Conservation (phyloP, 768 basidiomycete species). For the Xerocomus spinulosus region DNA sequence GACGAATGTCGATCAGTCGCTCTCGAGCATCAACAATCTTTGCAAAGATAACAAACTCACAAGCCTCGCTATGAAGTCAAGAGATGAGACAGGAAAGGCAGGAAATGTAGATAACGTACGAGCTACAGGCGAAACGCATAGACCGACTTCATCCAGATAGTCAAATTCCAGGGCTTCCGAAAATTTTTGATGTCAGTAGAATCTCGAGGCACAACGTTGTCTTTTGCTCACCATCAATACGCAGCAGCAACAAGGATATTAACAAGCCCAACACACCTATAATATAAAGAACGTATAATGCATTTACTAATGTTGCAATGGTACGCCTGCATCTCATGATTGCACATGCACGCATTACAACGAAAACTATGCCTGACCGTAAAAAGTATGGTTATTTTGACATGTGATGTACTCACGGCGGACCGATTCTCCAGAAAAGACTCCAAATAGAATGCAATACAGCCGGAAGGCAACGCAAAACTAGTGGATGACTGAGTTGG, state of each 20-base stretch:
- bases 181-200: background rate
- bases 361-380: constrained; percentile 14
- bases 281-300: constrained; percentile 11
- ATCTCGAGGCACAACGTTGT: no score
- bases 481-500: background rate
- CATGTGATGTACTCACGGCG: constrained; percentile 6
- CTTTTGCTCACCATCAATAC: background rate
- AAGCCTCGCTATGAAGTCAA: background rate
- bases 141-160: constrained; percentile 3
- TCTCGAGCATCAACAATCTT: background rate
- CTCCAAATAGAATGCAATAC: background rate
- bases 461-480: constrained; percentile 4
- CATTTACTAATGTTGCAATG: background rate
- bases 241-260: background rate
- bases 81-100: background rate
- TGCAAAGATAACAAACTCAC: constrained; percentile 3
- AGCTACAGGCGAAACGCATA: constrained; percentile 10
- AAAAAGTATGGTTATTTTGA: background rate
- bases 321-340: constrained; percentile 13
- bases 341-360: constrained; percentile 23
- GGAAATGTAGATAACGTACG: background rate
- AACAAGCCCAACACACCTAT: background rate
- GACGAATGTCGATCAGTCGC: background rate
- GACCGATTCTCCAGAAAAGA: constrained; percentile 6
- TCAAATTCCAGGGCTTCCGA: background rate